Base-by-base conservation (phyloP, 2,329 filamentous ascomycete genomes). In the Ascochyta koolunga region DNA sequence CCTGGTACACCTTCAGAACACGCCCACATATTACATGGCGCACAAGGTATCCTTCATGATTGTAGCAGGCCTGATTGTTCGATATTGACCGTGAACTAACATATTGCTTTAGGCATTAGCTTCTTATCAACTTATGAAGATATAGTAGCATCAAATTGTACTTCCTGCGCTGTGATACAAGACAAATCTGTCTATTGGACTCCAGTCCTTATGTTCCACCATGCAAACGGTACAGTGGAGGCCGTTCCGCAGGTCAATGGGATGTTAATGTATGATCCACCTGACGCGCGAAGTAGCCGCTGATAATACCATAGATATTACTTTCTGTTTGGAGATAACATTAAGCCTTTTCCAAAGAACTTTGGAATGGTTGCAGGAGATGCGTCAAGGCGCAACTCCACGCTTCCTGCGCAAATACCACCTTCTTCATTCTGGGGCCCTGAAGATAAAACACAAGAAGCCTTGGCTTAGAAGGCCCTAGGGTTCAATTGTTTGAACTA, bases 1-100 rank as follows among this genome's bases (percentile, higher is more conserved):
- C 83, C 82, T 2, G 87, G 85, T 43, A 64, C 68, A 18, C 59
- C 85, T 29, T 83, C 87, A 9, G 72, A 80, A 54, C 92, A 96
- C 74, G 82, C 83, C 19, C 92, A 96, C 75, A 79, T 86, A 15
- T 38, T 61, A 24, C 24, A 61, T 15, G 36, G 36, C 4, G 36
- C 19, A 4, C 36, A 39, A 13, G 13, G 36, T 39, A 39, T 11
- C 7, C 15, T 39, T 5, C 11, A 39, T 18, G 19, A n/a, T 33
- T 13, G 5, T n/a, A 13, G 31, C n/a, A 33, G 15, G 31, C 13
- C 13, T 33, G 15, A 33, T 27, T n/a, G 25, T 27, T 10, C 10
- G 10, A 27, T 27, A 5, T 27, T 27, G 5, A 27, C 25, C 10
- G 5, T 27, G 10, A 27, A n/a, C n/a, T n/a, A n/a, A n/a, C n/a